phyloP scores from a whole-genome alignment of 257 asterid genomes.

The Przewalskia tangutica region DNA sequence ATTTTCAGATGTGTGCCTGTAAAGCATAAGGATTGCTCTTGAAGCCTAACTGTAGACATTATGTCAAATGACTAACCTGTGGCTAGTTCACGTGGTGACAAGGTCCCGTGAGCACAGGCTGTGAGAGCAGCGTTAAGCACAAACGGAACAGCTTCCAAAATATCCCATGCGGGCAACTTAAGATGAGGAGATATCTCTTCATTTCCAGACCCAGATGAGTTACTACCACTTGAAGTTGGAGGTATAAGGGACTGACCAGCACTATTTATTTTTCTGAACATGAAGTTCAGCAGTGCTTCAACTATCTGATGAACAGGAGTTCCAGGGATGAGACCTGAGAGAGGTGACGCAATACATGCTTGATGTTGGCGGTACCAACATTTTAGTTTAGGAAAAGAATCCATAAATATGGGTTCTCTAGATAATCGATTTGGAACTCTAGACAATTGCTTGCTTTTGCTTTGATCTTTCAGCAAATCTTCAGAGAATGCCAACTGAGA shows the following conservation, averaged over 20 bases:
- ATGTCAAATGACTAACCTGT: constrained; percentile 45
- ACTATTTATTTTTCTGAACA: constrained; percentile 65
- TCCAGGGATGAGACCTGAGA: constrained; percentile 86
- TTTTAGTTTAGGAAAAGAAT: constrained; percentile 83
- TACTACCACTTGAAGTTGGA: constrained; percentile 64
- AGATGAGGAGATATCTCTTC: constrained; percentile 60
- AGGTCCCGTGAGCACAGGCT: constrained; percentile 79
- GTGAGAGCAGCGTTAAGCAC: constrained; percentile 96
- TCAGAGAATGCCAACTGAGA: constrained; percentile 47
- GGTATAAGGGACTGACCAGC: constrained; percentile 53
- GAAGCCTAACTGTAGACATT: not conserved
- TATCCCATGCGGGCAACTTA: constrained; percentile 96
- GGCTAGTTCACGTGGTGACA: constrained; percentile 92
- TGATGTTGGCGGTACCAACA: constrained; percentile 85
- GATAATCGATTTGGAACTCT: constrained; percentile 40
- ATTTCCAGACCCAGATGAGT: constrained; percentile 54
- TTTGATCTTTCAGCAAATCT: constrained; percentile 31
- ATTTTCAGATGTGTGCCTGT: not conserved
- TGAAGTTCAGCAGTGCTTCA: constrained; percentile 74
- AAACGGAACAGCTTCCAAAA: constrained; percentile 89
- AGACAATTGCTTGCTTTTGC: constrained; percentile 37
- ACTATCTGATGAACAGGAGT: constrained; percentile 79
- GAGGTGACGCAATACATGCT: constrained; percentile 78
- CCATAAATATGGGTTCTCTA: constrained; percentile 59
- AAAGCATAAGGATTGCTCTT: not conserved